phyloP scores from a whole-genome alignment of 2,329 filamentous ascomycete genomes.

The Trichoderma breve region DNA sequence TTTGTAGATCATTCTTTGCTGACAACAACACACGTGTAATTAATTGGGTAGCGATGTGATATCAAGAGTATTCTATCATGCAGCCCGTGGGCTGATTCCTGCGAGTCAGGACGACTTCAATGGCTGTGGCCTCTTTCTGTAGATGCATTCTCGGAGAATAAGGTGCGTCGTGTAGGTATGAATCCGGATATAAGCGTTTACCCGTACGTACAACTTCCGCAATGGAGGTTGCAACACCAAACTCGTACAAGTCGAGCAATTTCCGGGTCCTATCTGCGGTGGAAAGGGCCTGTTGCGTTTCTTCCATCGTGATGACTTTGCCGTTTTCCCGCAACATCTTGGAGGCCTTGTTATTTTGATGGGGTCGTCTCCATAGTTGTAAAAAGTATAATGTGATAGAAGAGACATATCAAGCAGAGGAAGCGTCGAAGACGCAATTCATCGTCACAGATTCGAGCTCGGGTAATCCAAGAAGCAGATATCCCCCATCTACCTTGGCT shows the following conservation, averaged over 20 bases:
- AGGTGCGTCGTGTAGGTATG: background rate
- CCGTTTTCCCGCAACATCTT: too few relatives aligned
- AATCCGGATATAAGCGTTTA: background rate
- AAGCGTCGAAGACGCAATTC: background rate
- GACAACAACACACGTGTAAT: background rate
- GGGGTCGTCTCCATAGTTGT: too few relatives aligned
- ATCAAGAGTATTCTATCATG: background rate
- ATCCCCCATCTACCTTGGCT: background rate
- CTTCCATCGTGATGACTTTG: too few relatives aligned
- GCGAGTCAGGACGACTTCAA: background rate
- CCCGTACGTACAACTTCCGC: too few relatives aligned
- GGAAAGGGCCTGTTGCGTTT: too few relatives aligned
- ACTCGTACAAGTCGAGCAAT: too few relatives aligned
- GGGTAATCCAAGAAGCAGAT: background rate
- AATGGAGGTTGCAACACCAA: too few relatives aligned
- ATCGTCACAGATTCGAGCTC: background rate
- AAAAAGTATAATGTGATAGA: too few relatives aligned
- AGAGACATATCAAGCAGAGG: too few relatives aligned
- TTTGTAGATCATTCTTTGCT: background rate
- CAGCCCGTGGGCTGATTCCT: background rate
- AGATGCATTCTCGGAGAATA: background rate
- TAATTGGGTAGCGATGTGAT: background rate
- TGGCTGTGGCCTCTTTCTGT: background rate
- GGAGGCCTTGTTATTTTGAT: too few relatives aligned
- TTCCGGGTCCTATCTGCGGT: too few relatives aligned